Evolutionary conservation across 2,329 filamentous ascomycete genomes (phyloP).

Genomic region (Akanthomyces muscarius): DNA sequence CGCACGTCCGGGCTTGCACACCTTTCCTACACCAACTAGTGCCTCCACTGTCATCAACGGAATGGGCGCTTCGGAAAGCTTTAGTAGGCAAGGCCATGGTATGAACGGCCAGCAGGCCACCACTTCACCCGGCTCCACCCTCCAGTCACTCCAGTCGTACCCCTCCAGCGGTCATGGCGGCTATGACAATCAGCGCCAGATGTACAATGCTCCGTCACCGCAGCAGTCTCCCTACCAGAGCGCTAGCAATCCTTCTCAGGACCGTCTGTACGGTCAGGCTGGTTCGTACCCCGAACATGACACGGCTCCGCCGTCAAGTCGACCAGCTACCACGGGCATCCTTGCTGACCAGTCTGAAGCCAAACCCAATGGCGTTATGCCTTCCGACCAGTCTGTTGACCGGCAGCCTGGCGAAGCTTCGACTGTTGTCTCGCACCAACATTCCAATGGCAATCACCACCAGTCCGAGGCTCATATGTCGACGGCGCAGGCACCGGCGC

Average conservation of each 20-base stretch:
- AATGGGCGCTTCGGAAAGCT: slow-evolving; percentile 72
- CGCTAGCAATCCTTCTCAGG: slow-evolving; percentile 54
- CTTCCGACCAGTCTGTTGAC: slow-evolving; percentile 45
- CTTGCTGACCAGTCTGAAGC: slow-evolving; percentile 61
- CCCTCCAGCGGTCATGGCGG: slow-evolving; percentile 56
- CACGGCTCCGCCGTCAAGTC: slow-evolving; percentile 75
- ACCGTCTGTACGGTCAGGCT: slow-evolving; percentile 64
- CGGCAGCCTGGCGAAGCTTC: slow-evolving; percentile 55
- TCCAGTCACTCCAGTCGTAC: slow-evolving; percentile 78
- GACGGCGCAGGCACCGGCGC: slow-evolving; percentile 40
- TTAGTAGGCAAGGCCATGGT: slow-evolving; percentile 68
- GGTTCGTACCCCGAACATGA: slow-evolving; percentile 74
- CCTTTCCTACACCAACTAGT: slow-evolving; percentile 89
- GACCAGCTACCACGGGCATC: slow-evolving; percentile 54
- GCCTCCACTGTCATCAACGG: slow-evolving; percentile 77
- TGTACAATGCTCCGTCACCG: slow-evolving; percentile 69
- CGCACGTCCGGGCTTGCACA: slow-evolving; percentile 73
- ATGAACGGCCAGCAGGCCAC: slow-evolving; percentile 68
- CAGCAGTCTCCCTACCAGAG: slow-evolving; percentile 71
- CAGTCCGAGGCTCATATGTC: slow-evolving; percentile 41
- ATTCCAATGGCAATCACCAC: slow-evolving; percentile 40
- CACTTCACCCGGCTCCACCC: slow-evolving; percentile 73
- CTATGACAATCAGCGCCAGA: slow-evolving; percentile 73
- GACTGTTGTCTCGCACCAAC: slow-evolving; percentile 34
- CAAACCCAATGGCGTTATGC: slow-evolving; percentile 65